phyloP scores from a whole-genome alignment of 148 eudicot species.

The Cornus suecica region DNA sequence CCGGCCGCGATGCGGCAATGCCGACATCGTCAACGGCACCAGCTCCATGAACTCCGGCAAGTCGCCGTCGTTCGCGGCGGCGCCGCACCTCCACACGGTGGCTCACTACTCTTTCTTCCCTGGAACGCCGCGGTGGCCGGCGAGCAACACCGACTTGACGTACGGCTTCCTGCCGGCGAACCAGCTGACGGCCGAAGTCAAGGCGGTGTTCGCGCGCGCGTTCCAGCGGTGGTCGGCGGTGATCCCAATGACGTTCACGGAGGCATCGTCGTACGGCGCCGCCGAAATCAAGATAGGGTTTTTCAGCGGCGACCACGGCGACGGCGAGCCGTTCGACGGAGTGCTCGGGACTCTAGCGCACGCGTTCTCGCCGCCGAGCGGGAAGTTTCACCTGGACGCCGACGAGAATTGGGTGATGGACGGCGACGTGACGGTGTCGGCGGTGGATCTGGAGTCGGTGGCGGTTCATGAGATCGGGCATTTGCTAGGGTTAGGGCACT shows the following conservation, averaged over 20 bases:
- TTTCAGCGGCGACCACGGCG: conserved; percentile 37
- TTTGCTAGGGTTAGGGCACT: conserved; percentile 46
- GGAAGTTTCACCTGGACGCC: conserved; percentile 32
- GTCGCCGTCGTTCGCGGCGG: neutral
- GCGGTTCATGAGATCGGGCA: conserved; percentile 60
- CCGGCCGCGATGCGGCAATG: conserved; percentile 45
- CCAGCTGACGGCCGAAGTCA: conserved; percentile 21
- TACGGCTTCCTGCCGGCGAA: conserved; percentile 43
- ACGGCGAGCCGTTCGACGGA: conserved; percentile 46
- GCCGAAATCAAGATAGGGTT: conserved; percentile 45
- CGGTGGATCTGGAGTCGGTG: conserved; percentile 47
- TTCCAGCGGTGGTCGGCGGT: conserved; percentile 41
- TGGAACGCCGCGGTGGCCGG: conserved; percentile 41
- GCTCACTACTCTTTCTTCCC: conserved; percentile 48
- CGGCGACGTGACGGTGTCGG: conserved; percentile 12
- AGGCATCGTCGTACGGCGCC: conserved; percentile 2
- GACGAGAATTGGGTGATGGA: conserved; percentile 43
- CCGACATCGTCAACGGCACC: conserved; percentile 46
- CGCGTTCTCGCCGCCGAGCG: conserved; percentile 46
- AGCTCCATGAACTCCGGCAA: conserved; percentile 43
- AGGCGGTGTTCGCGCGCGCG: conserved; percentile 31
- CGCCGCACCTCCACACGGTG: conserved; percentile 21
- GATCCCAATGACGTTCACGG: conserved; percentile 33
- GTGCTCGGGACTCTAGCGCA: conserved; percentile 39
- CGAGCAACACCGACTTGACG: conserved; percentile 18